Percentiles rank a stretch among this genome's conserved stretches.
Evolutionary conservation across 192 early-diverging fungal species (phyloP).

Genomic region (Umbelopsis isabellina): DNA sequence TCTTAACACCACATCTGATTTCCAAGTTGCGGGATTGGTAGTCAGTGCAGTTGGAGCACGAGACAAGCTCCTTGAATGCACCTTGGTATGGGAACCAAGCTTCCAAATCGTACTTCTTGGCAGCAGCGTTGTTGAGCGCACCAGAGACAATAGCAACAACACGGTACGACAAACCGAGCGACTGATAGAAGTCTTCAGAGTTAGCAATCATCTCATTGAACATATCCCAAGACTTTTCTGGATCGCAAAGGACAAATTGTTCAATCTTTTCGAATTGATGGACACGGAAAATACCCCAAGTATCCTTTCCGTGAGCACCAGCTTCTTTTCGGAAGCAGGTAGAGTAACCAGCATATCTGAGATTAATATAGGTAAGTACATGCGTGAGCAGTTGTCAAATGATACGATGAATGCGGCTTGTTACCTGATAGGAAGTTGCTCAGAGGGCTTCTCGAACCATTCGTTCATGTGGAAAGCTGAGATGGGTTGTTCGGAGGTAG

Average conservation of each 20-base stretch:
- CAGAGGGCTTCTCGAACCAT: constrained; percentile 91
- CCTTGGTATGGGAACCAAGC: constrained; percentile 99
- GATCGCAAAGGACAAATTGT: constrained; percentile 95
- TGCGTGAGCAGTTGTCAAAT: neutral
- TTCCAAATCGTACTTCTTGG: constrained; percentile 99
- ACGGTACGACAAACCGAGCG: constrained; percentile 92
- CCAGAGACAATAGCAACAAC: constrained; percentile 96
- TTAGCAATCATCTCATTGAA: constrained; percentile 93
- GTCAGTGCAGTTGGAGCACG: constrained; percentile 99
- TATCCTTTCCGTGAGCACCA: constrained; percentile 95
- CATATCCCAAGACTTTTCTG: constrained; percentile 99
- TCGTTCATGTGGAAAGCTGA: constrained; percentile 94
- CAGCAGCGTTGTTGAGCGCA: constrained; percentile 98
- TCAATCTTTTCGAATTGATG: constrained; percentile 99
- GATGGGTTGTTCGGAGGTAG: constrained; percentile 99
- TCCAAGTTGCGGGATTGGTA: constrained; percentile 95
- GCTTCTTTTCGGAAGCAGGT: constrained; percentile 99
- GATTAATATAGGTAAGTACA: neutral
- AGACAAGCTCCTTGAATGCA: constrained; percentile 98
- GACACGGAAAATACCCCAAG: constrained; percentile 98
- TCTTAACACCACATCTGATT: constrained; percentile 96
- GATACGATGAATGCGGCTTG: neutral
- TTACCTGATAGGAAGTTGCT: constrained; percentile 87
- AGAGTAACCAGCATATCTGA: constrained; percentile 89
- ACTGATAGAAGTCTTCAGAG: constrained; percentile 95